Percentiles rank a stretch among this genome's conserved stretches.
phyloP scores from a whole-genome alignment of 805 yeast species.

The Candida bentonensis region DNA sequence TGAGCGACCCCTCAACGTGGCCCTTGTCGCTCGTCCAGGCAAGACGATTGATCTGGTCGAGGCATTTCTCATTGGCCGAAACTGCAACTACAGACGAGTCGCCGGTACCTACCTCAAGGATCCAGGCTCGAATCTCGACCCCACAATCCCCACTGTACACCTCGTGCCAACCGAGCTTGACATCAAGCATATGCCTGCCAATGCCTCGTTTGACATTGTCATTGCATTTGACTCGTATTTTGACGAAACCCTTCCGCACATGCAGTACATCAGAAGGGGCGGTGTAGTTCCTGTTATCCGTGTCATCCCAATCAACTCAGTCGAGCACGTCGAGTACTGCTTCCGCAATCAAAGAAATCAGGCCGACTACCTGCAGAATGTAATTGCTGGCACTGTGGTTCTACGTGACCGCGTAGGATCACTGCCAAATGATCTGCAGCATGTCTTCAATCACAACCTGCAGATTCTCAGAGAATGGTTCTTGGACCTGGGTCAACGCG shows the following conservation, averaged over 20 bases:
- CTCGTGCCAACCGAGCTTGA: conserved; percentile 29
- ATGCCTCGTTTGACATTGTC: conserved; percentile 37
- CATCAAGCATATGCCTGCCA: conserved; percentile 15
- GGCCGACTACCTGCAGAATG: conserved; percentile 36
- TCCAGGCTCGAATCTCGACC: conserved; percentile 15
- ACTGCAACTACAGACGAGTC: conserved; percentile 47
- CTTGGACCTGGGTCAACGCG: conserved; percentile 22
- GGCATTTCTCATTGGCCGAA: conserved; percentile 61
- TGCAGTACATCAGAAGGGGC: conserved; percentile 17
- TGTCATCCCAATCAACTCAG: conserved; percentile 62
- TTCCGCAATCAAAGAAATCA: conserved; percentile 24
- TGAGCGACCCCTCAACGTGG: conserved; percentile 37
- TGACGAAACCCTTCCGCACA: conserved; percentile 26
- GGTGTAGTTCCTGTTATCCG: conserved; percentile 43
- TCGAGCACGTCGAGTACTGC: conserved; percentile 62
- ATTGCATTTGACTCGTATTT: conserved; percentile 53
- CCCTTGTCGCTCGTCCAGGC: conserved; percentile 56
- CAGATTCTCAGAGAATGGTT: conserved; percentile 52
- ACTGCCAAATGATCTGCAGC: conserved; percentile 65
- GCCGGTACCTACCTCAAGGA: conserved; percentile 52
- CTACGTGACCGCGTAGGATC: conserved; percentile 70
- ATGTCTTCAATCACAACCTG: conserved; percentile 55
- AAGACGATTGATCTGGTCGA: conserved; percentile 64
- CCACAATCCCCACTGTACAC: conserved; percentile 24
- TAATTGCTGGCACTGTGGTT: conserved; percentile 72